These are phyloP conservation scores for Vanilla planifolia DNA, from an alignment of 106 monocot genomes.

Conservation along the genomic window DNA sequence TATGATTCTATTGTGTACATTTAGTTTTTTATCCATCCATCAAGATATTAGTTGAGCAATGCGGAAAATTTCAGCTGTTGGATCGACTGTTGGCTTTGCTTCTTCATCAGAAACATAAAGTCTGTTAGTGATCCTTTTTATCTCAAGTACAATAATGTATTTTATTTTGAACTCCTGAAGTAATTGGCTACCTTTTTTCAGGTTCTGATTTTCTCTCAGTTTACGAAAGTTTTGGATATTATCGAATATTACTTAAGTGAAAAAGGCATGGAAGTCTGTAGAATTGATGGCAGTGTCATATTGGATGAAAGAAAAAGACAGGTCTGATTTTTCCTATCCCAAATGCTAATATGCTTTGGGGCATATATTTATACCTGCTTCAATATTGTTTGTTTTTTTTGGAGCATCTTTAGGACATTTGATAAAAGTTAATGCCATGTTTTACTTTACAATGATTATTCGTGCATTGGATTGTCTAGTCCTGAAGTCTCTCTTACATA, in stretches of 20 bases:
- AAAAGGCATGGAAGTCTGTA: slow-evolving; percentile 60
- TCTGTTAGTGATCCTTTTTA: slow-evolving; percentile 12
- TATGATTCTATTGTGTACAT: background rate
- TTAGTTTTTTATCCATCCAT: slow-evolving; percentile 73
- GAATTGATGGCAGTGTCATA: slow-evolving; percentile 80
- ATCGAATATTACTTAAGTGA: slow-evolving; percentile 71
- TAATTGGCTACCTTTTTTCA: slow-evolving; percentile 19
- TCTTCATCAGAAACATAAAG: slow-evolving; percentile 80
- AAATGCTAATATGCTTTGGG: background rate
- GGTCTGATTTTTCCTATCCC: slow-evolving; percentile 29
- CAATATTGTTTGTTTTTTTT: background rate
- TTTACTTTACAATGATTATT: background rate
- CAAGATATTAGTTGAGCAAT: slow-evolving; percentile 60
- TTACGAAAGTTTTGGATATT: slow-evolving; percentile 82
- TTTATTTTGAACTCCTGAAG: background rate
- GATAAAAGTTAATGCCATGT: background rate
- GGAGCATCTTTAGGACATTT: no score
- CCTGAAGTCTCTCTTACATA: background rate
- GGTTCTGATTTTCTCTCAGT: slow-evolving; percentile 93
- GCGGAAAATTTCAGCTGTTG: slow-evolving; percentile 83
- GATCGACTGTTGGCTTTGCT: slow-evolving; percentile 61
- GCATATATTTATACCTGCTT: background rate
- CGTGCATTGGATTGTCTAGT: background rate
- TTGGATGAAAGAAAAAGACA: slow-evolving; percentile 73
- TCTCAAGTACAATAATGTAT: background rate